phyloP scores from a whole-genome alignment of 2,329 filamentous ascomycete species.

The Ophiostoma ips region DNA sequence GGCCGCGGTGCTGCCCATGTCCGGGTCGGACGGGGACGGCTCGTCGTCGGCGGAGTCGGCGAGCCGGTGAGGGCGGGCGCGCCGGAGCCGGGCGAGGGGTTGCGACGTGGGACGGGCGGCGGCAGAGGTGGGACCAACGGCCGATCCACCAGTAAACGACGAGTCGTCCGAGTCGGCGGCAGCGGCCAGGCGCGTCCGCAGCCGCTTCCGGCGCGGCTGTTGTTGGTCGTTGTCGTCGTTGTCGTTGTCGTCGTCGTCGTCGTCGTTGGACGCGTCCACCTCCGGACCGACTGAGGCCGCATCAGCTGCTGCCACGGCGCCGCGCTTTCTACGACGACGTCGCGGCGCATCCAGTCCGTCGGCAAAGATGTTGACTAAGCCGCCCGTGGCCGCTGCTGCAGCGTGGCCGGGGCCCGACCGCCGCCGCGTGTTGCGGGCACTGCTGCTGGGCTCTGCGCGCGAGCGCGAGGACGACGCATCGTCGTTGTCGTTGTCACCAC shows the following conservation, averaged over 20 bases:
- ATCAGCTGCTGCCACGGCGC: neutral
- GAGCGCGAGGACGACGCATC: neutral
- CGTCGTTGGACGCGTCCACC: neutral
- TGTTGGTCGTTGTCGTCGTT: neutral
- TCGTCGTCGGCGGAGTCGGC: neutral
- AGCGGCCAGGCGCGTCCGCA: neutral
- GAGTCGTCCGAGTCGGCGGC: neutral
- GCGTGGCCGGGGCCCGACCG: neutral
- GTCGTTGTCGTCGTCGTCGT: neutral
- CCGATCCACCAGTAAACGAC: neutral
- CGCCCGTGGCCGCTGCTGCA: neutral
- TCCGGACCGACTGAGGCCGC: too few species aligned
- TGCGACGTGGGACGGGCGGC: neutral
- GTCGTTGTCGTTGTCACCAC: constrained; percentile 1
- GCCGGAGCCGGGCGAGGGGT: neutral
- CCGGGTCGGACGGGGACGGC: neutral
- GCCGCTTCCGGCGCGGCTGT: constrained; percentile 4
- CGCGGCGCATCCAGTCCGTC: neutral
- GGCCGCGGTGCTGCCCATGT: too few species aligned
- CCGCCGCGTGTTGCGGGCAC: neutral
- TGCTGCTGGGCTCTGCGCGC: too few species aligned
- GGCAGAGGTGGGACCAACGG: neutral
- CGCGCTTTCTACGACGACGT: neutral
- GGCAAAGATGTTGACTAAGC: neutral
- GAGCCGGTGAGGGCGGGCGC: neutral